phyloP scores from a whole-genome alignment of 441 rosid species.

The Francoa sonchifolia region DNA sequence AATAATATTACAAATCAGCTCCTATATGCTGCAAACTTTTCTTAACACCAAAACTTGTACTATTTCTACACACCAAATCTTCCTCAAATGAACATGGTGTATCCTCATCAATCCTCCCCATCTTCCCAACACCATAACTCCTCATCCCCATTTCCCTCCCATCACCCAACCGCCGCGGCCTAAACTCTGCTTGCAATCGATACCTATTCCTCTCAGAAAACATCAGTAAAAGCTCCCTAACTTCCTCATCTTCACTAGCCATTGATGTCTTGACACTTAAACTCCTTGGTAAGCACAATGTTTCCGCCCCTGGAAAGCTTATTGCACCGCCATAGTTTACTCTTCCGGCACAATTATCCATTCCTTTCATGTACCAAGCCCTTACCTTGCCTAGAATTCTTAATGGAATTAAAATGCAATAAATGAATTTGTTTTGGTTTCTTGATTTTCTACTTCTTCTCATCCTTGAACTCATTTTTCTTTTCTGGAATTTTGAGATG shows the following conservation, averaged over 20 bases:
- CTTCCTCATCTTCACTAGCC: conserved; percentile 12
- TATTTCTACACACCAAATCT: too few species aligned
- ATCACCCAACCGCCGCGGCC: too few species aligned
- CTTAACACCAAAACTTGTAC: too few species aligned
- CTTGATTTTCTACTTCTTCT: conserved; percentile 13
- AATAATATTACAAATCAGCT: too few species aligned
- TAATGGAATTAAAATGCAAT: conserved; percentile 19
- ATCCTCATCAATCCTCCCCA: conserved; percentile 35
- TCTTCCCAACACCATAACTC: conserved; percentile 30
- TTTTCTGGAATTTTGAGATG: too few species aligned
- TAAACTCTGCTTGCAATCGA: too few species aligned
- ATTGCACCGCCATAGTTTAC: conserved; percentile 8
- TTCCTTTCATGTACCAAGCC: conserved; percentile 19
- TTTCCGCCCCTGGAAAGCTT: conserved; percentile 3
- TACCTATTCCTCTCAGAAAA: conserved; percentile 13
- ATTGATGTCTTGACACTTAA: conserved; percentile 14
- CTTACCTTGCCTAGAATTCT: conserved; percentile 21
- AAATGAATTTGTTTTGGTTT: conserved; percentile 18
- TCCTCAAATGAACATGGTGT: conserved; percentile 28
- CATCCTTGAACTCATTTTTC: too few species aligned
- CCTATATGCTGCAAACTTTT: too few species aligned
- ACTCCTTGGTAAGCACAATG: conserved; percentile 19
- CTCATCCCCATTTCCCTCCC: conserved; percentile 6
- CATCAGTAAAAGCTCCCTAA: conserved; percentile 11
- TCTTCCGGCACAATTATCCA: conserved; percentile 18